Base-by-base conservation (phyloP, 495 filamentous ascomycete species). In the Penicillium canescens region DNA sequence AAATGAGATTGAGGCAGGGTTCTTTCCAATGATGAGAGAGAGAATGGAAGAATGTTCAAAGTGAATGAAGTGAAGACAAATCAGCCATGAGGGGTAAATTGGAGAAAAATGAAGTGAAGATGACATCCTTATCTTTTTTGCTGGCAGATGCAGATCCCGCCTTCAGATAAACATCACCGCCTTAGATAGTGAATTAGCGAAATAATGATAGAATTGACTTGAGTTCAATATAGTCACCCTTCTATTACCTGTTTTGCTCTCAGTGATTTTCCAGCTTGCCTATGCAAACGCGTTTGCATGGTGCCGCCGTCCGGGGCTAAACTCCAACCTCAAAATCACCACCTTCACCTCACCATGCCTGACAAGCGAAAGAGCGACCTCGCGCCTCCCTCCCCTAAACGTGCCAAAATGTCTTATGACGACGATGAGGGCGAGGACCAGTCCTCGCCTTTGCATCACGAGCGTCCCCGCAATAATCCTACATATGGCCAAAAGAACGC, bases 401-500 rank as follows among this genome's bases (percentile, higher is more conserved):
- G 71, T 4, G 49, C 60, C 20, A 71, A 68, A 12, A 13, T 65
- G 13, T 72, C 67, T 36, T 42, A 51, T 4, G 63, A 68, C 18
- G 57, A 62, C 0, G 66, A 71, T 31, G 58, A 66, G 0, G 55
- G 55, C 28, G 62, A 60, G 13, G 52, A 60, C 7, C 40, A 37
- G 18, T 39, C 42, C 31, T 42, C 56, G 12, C 41, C 45, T 13
- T 61, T 50, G 2, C 46, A 67, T 10, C 57, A 72, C 26, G 72
- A 76, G 51, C 70, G 66, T 11, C 74, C 82, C 13, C 77, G 74
- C 34, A 75, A 83, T 43, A 80, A 93, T 60, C 80, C 82, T 3
- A 77, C 82, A 9, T 92, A 85, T 59, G 89, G 91, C 41, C 91
- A 94, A 62, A 85, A 85, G 54, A 76, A 83, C 57, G 89, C 83